Evolutionary conservation across 345 rosid genomes (phyloP).

Genomic region (Gossypium stocksii): DNA sequence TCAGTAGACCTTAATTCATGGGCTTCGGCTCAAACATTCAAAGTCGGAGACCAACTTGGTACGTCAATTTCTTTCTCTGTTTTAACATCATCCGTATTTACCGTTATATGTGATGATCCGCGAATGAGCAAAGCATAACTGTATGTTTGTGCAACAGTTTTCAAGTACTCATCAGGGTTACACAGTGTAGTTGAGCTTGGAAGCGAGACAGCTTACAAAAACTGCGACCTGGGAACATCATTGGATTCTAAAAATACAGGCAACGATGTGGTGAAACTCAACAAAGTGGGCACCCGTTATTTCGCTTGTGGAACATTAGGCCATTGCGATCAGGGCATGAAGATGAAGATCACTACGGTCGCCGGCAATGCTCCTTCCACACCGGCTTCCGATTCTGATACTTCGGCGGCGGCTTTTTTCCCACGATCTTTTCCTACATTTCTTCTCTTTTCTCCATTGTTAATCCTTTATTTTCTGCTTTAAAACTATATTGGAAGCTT

Average conservation of each 20-base stretch:
- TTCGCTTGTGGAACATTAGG: conserved; percentile 84
- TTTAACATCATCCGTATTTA: neutral
- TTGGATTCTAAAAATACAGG: conserved; percentile 61
- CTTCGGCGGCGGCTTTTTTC: conserved; percentile 21
- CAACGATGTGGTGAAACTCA: conserved; percentile 66
- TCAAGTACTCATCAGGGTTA: conserved; percentile 57
- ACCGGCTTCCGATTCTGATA: conserved; percentile 25
- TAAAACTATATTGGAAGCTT: neutral
- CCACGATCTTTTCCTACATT: conserved; percentile 9
- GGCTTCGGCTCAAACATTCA: conserved; percentile 57
- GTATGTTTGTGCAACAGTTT: conserved; percentile 35
- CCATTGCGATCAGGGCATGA: conserved; percentile 89
- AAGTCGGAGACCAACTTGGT: conserved; percentile 83
- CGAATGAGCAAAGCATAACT: too few species aligned
- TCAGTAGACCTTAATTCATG: conserved; percentile 70
- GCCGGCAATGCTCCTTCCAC: conserved; percentile 49
- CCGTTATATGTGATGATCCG: too few species aligned
- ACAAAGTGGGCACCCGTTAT: conserved; percentile 65
- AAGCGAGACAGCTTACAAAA: conserved; percentile 67
- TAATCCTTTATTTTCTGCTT: conserved; percentile 7
- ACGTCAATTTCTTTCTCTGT: conserved; percentile 10
- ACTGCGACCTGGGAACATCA: conserved; percentile 66
- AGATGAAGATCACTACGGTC: conserved; percentile 59
- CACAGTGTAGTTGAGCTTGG: conserved; percentile 84
- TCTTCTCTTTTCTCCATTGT: conserved; percentile 8